phyloP scores from a whole-genome alignment of 1,284 basidiomycete species.

The Austroboletus rostrupii region DNA sequence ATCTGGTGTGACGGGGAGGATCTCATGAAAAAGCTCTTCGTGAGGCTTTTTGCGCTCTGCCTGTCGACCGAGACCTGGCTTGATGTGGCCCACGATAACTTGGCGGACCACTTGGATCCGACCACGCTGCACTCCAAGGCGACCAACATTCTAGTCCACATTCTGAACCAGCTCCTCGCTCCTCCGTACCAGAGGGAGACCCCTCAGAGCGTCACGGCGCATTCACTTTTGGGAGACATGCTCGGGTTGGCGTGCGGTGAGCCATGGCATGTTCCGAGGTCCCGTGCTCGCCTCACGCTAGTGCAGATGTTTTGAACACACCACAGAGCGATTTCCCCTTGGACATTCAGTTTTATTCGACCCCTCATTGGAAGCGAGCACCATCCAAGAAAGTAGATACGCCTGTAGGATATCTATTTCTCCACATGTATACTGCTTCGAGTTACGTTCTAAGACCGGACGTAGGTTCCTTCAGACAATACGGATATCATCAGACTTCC shows the following conservation, averaged over 20 bases:
- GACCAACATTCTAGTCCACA: constrained; percentile 30
- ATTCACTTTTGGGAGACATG: constrained; percentile 42
- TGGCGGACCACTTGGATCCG: constrained; percentile 38
- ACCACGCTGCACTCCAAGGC: constrained; percentile 36
- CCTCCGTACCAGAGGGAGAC: constrained; percentile 32
- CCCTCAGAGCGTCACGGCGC: constrained; percentile 41
- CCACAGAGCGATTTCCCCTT: constrained; percentile 33
- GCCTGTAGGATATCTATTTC: constrained; percentile 23
- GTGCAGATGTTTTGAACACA: constrained; percentile 35
- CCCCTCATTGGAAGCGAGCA: constrained; percentile 19
- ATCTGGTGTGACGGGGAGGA: constrained; percentile 45
- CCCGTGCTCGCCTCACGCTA: constrained; percentile 4
- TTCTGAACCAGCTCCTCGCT: constrained; percentile 41
- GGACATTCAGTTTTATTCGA: constrained; percentile 29
- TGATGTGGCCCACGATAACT: constrained; percentile 35
- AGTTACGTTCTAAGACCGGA: constrained; percentile 15
- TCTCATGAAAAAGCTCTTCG: constrained; percentile 46
- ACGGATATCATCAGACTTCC: constrained; percentile 36
- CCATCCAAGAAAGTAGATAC: constrained; percentile 20
- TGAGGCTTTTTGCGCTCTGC: constrained; percentile 50
- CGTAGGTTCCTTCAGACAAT: constrained; percentile 25
- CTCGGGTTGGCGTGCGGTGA: constrained; percentile 44
- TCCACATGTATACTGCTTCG: not conserved
- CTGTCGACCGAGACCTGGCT: constrained; percentile 56
- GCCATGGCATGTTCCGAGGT: constrained; percentile 6